Evolutionary conservation across 108 stramenopile genomes (phyloP), one percentile per base, ranked within the genome.

Genomic region (Seminavis robusta): DNA sequence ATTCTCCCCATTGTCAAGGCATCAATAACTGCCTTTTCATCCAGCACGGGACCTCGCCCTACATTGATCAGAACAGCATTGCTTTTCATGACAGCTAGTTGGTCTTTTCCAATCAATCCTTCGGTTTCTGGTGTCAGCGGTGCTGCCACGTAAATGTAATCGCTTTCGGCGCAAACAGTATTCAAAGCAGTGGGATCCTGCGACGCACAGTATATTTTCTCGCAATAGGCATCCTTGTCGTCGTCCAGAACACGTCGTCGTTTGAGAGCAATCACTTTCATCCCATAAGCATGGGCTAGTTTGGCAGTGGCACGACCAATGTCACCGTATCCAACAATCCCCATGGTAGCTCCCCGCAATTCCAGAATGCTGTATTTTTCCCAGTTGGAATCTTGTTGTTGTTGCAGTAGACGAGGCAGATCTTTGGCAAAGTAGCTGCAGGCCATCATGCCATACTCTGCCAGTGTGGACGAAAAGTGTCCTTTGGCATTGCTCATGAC

Each of bases 401-500:
- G 71, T 33, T 60, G 29, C 74, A 92, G 51, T 30, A 95, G 61
- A 0, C 89, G 80, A 3, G 90, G 95, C 7, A 96, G 58, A 56
- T 95, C 89, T 66, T 96, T 98, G 38, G 93, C 92, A 36, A 94
- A 98, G 55, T 94, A 95, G 8, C 73, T 61, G 56, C 86, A 84
- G 9, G 93, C 91, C 73, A 90, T 75, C 76, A 95, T 66, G 33
- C 66, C 65, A 61, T 97, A 94, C 63, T 97, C 96, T 0, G 94
- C 95, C 37, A 97, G 64, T 0, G 94, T 87, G 15, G 74, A 73
- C 41, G 74, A 83, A 60, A 90, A 98, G 48, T 71, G 48, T 11
- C 97, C 97, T 55, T 86, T 86, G 37, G 97, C 94, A 43, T 97
- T 97, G 26, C 94, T 97, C 30, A 97, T 49, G 15, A 41, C 33